A percentile compares a stretch with the other conserved stretches of the same genome.
These are phyloP conservation scores for Pichia sp. DNA, from an alignment of 1,139 yeast species.

Conservation along the genomic window DNA sequence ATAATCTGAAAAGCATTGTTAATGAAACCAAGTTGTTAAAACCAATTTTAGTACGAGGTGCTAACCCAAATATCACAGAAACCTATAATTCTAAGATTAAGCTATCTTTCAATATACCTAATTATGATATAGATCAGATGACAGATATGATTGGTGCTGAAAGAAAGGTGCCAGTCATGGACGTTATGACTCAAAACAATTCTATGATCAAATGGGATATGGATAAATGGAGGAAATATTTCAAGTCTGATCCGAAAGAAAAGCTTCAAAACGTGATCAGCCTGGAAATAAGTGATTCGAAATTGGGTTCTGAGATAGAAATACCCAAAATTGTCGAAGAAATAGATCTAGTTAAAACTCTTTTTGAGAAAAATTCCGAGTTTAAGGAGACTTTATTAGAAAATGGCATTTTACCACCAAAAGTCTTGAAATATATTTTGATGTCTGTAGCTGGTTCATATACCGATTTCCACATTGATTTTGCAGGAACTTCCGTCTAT, in stretches of 20 bases:
- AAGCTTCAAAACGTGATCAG: slow-evolving; percentile 75
- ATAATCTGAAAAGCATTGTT: slow-evolving; percentile 30
- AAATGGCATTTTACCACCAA: slow-evolving; percentile 32
- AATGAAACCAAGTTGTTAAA: slow-evolving; percentile 29
- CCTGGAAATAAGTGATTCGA: slow-evolving; percentile 60
- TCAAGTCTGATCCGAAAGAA: slow-evolving; percentile 33
- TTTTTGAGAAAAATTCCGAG: slow-evolving; percentile 32
- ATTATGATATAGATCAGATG: slow-evolving; percentile 46
- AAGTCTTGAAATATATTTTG: slow-evolving; percentile 74
- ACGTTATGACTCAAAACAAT: slow-evolving; percentile 73
- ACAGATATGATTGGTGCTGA: slow-evolving; percentile 57
- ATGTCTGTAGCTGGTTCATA: slow-evolving; percentile 80
- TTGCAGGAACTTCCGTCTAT: slow-evolving; percentile 89
- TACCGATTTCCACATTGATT: slow-evolving; percentile 88
- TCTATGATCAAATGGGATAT: slow-evolving; percentile 55
- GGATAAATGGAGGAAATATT: slow-evolving; percentile 70
- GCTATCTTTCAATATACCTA: slow-evolving; percentile 36
- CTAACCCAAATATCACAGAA: slow-evolving; percentile 12
- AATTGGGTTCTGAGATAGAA: slow-evolving; percentile 39
- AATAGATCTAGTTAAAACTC: slow-evolving; percentile 60
- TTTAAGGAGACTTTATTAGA: slow-evolving; percentile 6
- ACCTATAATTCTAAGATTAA: slow-evolving; percentile 28
- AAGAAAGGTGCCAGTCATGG: slow-evolving; percentile 74
- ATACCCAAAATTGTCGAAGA: slow-evolving; percentile 64
- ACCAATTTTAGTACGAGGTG: slow-evolving; percentile 27